Percentiles rank a stretch among this genome's conserved stretches.
These are phyloP conservation scores for Leucocoprinus sp. DNA, from an alignment of 768 basidiomycete species.

Conservation along the genomic window DNA sequence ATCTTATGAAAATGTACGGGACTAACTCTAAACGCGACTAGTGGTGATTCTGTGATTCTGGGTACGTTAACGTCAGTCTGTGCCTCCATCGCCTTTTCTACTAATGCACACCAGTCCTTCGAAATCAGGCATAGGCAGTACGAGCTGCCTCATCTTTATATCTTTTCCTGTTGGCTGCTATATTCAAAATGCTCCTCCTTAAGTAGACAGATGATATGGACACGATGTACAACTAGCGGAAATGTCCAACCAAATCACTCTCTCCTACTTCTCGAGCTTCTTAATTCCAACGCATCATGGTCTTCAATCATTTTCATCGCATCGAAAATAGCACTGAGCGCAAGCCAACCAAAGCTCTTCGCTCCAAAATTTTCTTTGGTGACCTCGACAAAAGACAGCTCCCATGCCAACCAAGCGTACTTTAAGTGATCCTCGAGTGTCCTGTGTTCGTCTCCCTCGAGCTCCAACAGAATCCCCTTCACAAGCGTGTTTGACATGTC, in stretches of 20 bases:
- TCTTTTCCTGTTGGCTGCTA: not conserved
- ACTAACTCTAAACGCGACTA: constrained; percentile 21
- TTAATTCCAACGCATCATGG: constrained; percentile 15
- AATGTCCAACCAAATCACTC: not conserved
- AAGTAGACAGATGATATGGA: too few species aligned
- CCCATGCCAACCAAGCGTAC: constrained; percentile 50
- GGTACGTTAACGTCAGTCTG: constrained; percentile 46
- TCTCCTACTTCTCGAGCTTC: constrained; percentile 12
- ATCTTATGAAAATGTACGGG: constrained; percentile 3
- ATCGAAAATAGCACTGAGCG: constrained; percentile 51
- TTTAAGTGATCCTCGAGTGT: constrained; percentile 31
- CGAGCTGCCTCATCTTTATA: not conserved
- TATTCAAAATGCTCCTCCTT: constrained; percentile 4
- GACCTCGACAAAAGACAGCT: constrained; percentile 26
- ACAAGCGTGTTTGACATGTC: constrained; percentile 50
- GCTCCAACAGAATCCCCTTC: constrained; percentile 35
- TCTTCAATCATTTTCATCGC: constrained; percentile 39
- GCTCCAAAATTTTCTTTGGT: constrained; percentile 41
- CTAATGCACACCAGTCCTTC: constrained; percentile 51
- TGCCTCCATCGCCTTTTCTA: constrained; percentile 18
- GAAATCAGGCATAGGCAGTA: constrained; percentile 52
- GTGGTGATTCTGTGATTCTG: constrained; percentile 96
- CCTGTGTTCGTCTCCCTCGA: constrained; percentile 41
- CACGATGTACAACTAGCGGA: too few species aligned
- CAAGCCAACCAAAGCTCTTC: constrained; percentile 54